Evolutionary conservation across 208 protist genomes (phyloP), one percentile per base, ranked within the genome.

Genomic region (Acanthamoeba rhysodes): DNA sequence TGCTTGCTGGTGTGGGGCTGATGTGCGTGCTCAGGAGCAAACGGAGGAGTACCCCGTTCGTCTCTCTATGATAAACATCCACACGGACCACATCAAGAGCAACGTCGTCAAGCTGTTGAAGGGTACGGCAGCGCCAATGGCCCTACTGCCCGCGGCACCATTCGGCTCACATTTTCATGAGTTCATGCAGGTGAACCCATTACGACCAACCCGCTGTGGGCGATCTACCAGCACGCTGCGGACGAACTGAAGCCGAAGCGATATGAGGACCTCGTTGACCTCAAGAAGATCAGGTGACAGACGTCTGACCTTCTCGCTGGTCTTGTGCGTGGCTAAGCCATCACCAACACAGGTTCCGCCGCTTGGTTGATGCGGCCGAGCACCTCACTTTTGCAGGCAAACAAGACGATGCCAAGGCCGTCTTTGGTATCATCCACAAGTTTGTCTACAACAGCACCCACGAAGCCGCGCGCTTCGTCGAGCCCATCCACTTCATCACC

Each of bases 31-130:
- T 22, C n/a, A 93, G 64, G 87, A 93, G n/a, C 9, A 53, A 29
- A 93, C 87, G 6, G 62, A 68, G 59, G 87, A 93, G 37, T 53
- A 76, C 32, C 62, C 87, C n/a, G 87, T 93, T n/a, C 87, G 87
- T 2, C 6, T 93, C 14, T 18, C 87, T n/a, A 48, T 76, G 7
- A 55, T 93, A 0, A 29, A 55, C 24, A 32, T 37, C 0, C 87
- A 93, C 87, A 37, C 34, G 2, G 62, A 93, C 0, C 62, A 76
- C 20, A n/a, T 93, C 32, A 68, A 76, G 62, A n/a, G 14, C 62
- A 93, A 93, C 59, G 32, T 93, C 8, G 3, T 22, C 2, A 76
- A 68, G 62, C n/a, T 93, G 27, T 9, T 55, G 12, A 55, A 53
- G 22, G 59, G 87, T 93, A 59, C 29, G 59, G 4, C 53, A 57